Evolutionary conservation across 2,329 filamentous ascomycete species (phyloP).

Genomic region (Pestalotiopsis fici): DNA sequence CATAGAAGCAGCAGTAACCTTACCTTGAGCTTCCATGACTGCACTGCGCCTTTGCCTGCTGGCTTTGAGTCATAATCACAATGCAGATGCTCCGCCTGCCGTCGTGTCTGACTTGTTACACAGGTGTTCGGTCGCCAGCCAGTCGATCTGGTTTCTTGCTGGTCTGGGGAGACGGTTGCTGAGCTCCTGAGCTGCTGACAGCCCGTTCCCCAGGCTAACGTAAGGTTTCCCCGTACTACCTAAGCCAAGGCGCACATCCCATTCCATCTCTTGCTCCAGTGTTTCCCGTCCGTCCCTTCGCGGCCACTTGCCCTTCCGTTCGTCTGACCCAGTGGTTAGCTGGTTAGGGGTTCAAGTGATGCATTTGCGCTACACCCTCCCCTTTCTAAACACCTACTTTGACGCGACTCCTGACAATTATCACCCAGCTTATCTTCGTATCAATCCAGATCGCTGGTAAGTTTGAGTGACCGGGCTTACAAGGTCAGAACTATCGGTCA

Average conservation of each 20-base stretch:
- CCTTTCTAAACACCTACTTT: not conserved
- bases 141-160: not conserved
- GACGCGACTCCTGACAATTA: not conserved
- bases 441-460: not conserved
- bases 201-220: not conserved
- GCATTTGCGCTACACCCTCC: not conserved
- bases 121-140: not conserved
- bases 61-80: conserved; percentile 6
- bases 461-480: not conserved
- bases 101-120: conserved; percentile 7
- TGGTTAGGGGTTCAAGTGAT: not conserved
- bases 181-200: conserved; percentile 4
- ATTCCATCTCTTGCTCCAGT: not conserved
- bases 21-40: not conserved
- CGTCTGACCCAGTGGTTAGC: not conserved
- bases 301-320: not conserved
- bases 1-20: not conserved
- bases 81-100: conserved; percentile 8
- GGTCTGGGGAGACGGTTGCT: not conserved
- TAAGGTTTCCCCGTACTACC: conserved; percentile 4
- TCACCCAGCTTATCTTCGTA: not conserved
- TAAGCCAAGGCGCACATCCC: not conserved
- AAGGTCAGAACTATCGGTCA: not conserved
- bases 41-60: not conserved
- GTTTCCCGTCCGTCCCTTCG: not conserved